phyloP scores from a whole-genome alignment of 345 rosid species.

The Hibiscus mutabilis region DNA sequence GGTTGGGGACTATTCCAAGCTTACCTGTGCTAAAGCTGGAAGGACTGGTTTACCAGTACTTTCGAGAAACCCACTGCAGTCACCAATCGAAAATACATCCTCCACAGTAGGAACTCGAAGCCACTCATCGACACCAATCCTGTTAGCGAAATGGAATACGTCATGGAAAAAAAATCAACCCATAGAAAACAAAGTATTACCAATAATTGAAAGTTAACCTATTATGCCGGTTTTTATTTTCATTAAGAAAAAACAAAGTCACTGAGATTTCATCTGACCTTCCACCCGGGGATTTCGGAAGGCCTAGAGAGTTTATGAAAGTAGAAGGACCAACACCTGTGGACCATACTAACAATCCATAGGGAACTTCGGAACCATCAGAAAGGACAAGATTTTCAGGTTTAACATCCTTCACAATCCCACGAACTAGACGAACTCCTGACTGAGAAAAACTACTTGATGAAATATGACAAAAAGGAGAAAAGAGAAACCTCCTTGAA shows the following conservation, averaged over 20 bases:
- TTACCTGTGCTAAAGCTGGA: constrained; percentile 93
- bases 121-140: constrained; percentile 88
- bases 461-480: not conserved
- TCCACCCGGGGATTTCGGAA: constrained; percentile 89
- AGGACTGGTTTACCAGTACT: constrained; percentile 75
- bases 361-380: constrained; percentile 83
- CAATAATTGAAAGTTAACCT: not conserved
- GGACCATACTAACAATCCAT: constrained; percentile 90
- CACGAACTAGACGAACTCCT: constrained; percentile 83
- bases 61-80: constrained; percentile 92
- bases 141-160: constrained; percentile 16
- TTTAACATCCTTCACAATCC: constrained; percentile 81
- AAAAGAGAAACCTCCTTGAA: not conserved
- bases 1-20: not conserved
- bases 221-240: not conserved
- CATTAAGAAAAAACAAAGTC: not conserved
- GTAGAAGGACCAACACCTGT: constrained; percentile 91
- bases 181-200: not conserved
- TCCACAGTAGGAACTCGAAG: constrained; percentile 70
- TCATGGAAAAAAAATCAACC: not conserved
- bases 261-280: constrained; percentile 38
- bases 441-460: constrained; percentile 44
- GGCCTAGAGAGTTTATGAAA: constrained; percentile 55
- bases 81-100: constrained; percentile 88
- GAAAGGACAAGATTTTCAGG: constrained; percentile 64